Base-by-base conservation (phyloP, 1,284 basidiomycete genomes). In the Microbotryomycetes sp. region DNA sequence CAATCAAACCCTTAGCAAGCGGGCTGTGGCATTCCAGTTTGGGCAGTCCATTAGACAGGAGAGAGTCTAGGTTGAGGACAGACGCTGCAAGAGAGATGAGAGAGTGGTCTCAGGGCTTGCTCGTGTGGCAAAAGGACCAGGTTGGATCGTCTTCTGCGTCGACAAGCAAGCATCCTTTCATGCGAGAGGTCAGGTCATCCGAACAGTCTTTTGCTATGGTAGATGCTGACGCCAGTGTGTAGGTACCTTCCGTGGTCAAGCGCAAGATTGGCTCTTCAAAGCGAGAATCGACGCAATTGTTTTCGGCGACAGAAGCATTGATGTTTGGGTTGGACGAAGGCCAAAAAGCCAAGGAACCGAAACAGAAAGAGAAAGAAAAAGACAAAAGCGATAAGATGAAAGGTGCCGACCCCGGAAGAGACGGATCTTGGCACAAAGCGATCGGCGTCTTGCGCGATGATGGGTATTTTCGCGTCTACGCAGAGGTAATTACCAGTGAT, bases 91-190 rank as follows among this genome's bases (percentile, higher is more conserved):
- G 46, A 9, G 64, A 68, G 28, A 51, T 57, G 23, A 56, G 60
- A 45, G 67, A 68, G 46, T 68, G 67, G 67, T 61, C 57, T 29
- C 67, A 68, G 60, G 29, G 55, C 1, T 68, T 64, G 28, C 60
- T 61, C 64, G 52, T 66, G 1, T 68, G 67, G 66, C 59, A 58
- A 45, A 30, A 54, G 1, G 59, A 57, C 21, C 6, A n/a, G 7
- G 28, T 9, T 5, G 29, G 5, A 45, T 49, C 26, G 11, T 21
- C 5, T 41, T n/a, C 5, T 23, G 45, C 41, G 16, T 55, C 51
- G 24, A 16, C 9, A 53, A 58, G 61, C 53, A 68, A 66, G 50
- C 47, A 61, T 21, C 63, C 60, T 4, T 29, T 61, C 6, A 60
- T 68, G 4, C 50, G 59, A 3, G 61, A 65, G n/a, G 66, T 68